Evolutionary conservation across 164 flowering plant species (phyloP).

Genomic region (Kalanchoe fedtschenkoi): DNA sequence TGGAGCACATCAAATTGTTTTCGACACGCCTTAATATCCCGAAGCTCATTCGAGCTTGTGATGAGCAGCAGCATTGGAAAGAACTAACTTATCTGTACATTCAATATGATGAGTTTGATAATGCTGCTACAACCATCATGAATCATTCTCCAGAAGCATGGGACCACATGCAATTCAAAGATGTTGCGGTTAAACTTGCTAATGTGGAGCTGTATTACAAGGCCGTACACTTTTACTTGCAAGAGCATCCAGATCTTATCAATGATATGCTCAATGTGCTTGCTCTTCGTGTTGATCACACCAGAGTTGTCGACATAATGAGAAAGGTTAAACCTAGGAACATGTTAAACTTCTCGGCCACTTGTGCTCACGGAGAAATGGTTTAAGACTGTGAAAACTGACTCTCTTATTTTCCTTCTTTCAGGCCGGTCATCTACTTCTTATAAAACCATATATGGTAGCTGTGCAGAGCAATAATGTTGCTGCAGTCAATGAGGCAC

Average conservation of each 20-base stretch:
- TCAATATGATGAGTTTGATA: too few relatives aligned
- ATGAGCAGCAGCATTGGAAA: conserved; percentile 96
- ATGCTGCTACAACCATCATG: conserved; percentile 93
- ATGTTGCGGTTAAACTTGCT: conserved; percentile 82
- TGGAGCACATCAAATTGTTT: conserved; percentile 96
- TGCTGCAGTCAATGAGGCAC: conserved; percentile 87
- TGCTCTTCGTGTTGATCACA: conserved; percentile 83
- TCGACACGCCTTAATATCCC: too few relatives aligned
- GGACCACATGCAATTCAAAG: too few relatives aligned
- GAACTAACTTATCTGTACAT: conserved; percentile 84
- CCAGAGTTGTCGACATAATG: conserved; percentile 96
- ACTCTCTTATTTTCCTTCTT: not conserved
- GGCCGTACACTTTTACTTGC: conserved; percentile 94
- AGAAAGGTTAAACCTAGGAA: conserved; percentile 52
- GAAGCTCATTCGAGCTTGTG: conserved; percentile 88
- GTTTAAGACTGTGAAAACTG: not conserved
- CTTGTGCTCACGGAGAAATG: not conserved
- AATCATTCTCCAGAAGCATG: conserved; percentile 97
- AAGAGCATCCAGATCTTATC: conserved; percentile 94
- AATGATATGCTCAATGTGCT: conserved; percentile 90
- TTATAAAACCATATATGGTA: conserved; percentile 95
- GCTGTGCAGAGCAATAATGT: conserved; percentile 96
- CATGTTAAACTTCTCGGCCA: not conserved
- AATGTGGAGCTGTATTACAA: conserved; percentile 94
- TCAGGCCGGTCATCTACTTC: conserved; percentile 84